phyloP scores from a whole-genome alignment of 371 early-diverging fungal species.

The Mortierella sp. region DNA sequence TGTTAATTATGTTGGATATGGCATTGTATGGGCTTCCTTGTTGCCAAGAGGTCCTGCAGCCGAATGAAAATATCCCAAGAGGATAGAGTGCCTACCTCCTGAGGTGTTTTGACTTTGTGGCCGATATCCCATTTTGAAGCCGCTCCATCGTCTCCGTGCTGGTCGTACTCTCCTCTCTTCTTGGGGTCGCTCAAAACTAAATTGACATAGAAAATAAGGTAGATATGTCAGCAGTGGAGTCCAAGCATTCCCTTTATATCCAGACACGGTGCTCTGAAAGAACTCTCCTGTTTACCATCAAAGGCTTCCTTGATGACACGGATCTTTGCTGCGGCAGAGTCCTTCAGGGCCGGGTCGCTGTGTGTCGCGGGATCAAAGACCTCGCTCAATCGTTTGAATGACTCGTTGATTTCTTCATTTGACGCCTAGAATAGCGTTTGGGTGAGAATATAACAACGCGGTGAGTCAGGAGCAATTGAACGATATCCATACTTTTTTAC shows the following conservation, averaged over 20 bases:
- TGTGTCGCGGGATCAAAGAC: slow-evolving; percentile 94
- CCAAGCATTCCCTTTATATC: neutral
- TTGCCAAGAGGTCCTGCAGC: too few species aligned
- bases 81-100: slow-evolving; percentile 72
- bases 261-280: neutral
- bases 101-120: slow-evolving; percentile 81
- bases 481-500: neutral
- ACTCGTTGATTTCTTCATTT: slow-evolving; percentile 89
- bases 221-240: neutral
- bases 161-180: slow-evolving; percentile 91
- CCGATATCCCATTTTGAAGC: slow-evolving; percentile 84
- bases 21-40: neutral
- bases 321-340: slow-evolving; percentile 81
- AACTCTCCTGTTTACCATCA: slow-evolving; percentile 73
- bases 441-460: neutral
- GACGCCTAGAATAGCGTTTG: slow-evolving; percentile 67
- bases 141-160: slow-evolving; percentile 90
- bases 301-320: slow-evolving; percentile 89
- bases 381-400: slow-evolving; percentile 84
- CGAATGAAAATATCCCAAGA: neutral
- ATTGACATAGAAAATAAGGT: neutral
- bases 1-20: neutral
- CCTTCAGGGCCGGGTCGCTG: slow-evolving; percentile 62
- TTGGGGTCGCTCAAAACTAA: slow-evolving; percentile 86
- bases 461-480: neutral